Base-by-base conservation (phyloP, 1,284 basidiomycete species). In the Schizophyllum commune region DNA sequence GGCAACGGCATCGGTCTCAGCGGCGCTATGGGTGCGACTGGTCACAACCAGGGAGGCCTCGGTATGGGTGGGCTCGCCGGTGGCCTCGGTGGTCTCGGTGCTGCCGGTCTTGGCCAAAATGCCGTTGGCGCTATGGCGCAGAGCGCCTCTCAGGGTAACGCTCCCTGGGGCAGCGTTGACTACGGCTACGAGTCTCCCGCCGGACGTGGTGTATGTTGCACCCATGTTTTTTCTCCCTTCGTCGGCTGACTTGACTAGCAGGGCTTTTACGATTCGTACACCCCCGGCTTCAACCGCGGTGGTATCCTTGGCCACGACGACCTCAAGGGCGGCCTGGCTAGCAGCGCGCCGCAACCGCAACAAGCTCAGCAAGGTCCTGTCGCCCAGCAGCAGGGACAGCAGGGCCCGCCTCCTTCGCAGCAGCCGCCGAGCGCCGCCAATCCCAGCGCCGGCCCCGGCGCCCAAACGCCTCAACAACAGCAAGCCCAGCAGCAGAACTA, bases 261-360 rank as follows among this genome's bases (percentile, higher is more conserved):
- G 85, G 82, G 82, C 64, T 89, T 90, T 73, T 91, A 91, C 69
- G 89, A 91, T 53, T 81, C 83, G 8, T 91, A 91, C 67, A 86
- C 83, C 61, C 83, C 78, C 47, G 80, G 77, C 22, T 90, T 90
- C 33, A 81, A 78, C 61, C 80, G 89, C 22, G 83, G 79, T 62
- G 78, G 79, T n/a, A n/a, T n/a, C n/a, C 77, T 89, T 4, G 78
- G 79, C 22, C 86, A 90, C 60, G 89, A 91, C 53, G 89, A 91
- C 60, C 78, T 85, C 65, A 91, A 91, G 80, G 82, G 55, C 34
- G 34, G 34, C 34, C 75, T 88, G 27, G 78, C 84, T 17, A 76
- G 78, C 11, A 75, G 79, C 52, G 85, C 86, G 66, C 85, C 84
- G 65, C 80, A 77, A 63, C 73, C 78, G 13, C 77, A 79, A 27